Percentiles rank a stretch among this genome's conserved stretches.
Conservation (phyloP, 768 basidiomycete species). For the Rhodotorula kratochvilovae region DNA sequence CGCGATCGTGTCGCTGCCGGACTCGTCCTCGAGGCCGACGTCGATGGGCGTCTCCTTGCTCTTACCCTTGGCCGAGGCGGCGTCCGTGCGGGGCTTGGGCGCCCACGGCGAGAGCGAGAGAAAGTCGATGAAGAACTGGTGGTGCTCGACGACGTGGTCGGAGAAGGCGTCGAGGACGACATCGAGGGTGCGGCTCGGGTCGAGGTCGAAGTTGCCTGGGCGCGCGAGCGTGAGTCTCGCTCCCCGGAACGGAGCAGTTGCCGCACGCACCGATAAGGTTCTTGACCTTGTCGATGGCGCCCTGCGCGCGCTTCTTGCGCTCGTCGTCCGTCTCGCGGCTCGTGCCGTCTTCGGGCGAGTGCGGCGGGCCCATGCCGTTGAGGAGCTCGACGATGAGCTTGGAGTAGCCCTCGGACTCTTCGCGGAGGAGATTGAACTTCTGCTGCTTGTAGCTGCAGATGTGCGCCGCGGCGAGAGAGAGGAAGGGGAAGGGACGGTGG, state of each 20-base stretch:
- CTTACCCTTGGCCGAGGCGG: conserved; percentile 41
- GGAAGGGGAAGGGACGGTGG: not conserved
- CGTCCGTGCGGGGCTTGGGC: not conserved
- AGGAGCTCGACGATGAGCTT: conserved; percentile 81
- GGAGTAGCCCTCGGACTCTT: conserved; percentile 96
- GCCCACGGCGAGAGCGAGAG: conserved; percentile 83
- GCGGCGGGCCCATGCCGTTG: conserved; percentile 68
- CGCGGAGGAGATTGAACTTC: conserved; percentile 94
- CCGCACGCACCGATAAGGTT: conserved; percentile 61
- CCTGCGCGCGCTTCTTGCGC: conserved; percentile 62
- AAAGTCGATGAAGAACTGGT: conserved; percentile 80
- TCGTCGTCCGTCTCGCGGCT: conserved; percentile 46
- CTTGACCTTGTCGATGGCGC: conserved; percentile 75
- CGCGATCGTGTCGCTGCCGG: conserved; percentile 50
- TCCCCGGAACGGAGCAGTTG: conserved; percentile 13
- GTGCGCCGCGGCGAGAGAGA: not conserved
- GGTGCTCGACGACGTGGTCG: conserved; percentile 72
- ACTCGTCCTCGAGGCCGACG: conserved; percentile 39
- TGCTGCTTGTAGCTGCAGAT: conserved; percentile 84
- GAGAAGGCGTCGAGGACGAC: conserved; percentile 87
- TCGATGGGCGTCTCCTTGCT: conserved; percentile 39
- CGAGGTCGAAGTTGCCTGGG: conserved; percentile 81
- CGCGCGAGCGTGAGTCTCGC: not conserved
- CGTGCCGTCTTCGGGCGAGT: conserved; percentile 57
- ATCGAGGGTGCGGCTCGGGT: conserved; percentile 89